Conservation (phyloP, 306 rosid species). For the Herpetospermum pedunculosum region DNA sequence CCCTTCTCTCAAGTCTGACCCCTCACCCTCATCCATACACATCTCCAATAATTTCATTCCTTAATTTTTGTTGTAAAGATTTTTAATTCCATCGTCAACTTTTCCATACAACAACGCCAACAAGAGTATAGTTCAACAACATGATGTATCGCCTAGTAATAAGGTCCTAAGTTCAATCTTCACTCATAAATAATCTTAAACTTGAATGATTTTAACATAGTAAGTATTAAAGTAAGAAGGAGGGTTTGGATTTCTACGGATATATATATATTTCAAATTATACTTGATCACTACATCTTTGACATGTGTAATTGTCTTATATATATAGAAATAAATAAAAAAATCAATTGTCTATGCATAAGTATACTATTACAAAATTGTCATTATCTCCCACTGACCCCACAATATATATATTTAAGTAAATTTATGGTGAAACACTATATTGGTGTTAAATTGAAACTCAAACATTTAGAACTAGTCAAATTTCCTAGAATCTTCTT, state of each 20-base stretch:
- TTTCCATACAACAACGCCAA: no score
- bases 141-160: no score
- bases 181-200: no score
- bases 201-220: no score
- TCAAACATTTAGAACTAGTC: background rate
- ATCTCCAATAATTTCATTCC: slow-evolving; percentile 46
- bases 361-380: background rate
- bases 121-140: no score
- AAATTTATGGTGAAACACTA: background rate
- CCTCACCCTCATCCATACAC: slow-evolving; percentile 16
- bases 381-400: background rate
- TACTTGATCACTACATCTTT: background rate
- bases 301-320: background rate
- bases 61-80: no score
- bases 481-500: background rate
- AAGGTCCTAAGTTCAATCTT: no score
- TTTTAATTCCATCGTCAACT: no score
- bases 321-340: no score
- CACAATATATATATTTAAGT: background rate
- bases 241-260: no score
- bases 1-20: background rate
- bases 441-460: background rate
- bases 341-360: background rate
- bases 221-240: no score
- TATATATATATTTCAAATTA: no score